phyloP scores from a whole-genome alignment of 257 asterid genomes.

The Solanum sparsipilum region DNA sequence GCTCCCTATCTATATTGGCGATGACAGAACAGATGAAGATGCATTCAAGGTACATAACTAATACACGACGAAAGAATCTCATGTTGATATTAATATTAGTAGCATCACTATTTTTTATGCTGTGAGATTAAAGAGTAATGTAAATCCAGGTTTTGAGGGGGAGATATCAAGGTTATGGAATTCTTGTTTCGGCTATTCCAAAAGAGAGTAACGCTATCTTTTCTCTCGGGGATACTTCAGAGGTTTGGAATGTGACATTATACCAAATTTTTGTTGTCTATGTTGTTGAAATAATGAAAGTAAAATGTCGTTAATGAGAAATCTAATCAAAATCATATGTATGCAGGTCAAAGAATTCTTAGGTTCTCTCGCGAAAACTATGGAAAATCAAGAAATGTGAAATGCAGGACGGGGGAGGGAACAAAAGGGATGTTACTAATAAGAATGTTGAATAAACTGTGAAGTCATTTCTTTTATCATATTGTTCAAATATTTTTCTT shows the following conservation, averaged over 20 bases:
- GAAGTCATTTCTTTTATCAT: not conserved
- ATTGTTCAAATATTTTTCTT: too few species aligned
- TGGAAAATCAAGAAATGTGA: conserved; percentile 9
- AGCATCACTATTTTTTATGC: not conserved
- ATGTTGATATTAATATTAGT: not conserved
- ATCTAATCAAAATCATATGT: not conserved
- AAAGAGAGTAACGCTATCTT: conserved; percentile 82
- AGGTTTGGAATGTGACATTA: conserved; percentile 31
- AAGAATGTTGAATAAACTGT: not conserved
- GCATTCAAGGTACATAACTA: conserved; percentile 61
- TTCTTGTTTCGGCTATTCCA: conserved; percentile 59
- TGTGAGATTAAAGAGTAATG: not conserved
- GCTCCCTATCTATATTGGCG: conserved; percentile 84
- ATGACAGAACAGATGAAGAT: conserved; percentile 88
- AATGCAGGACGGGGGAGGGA: not conserved
- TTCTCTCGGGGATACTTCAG: conserved; percentile 74
- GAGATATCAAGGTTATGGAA: conserved; percentile 58
- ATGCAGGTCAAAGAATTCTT: conserved; percentile 60
- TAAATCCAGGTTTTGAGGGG: conserved; percentile 43
- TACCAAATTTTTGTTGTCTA: not conserved
- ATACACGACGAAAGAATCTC: not conserved
- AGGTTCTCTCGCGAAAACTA: conserved; percentile 42
- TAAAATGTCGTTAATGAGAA: not conserved
- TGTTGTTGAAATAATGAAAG: not conserved
- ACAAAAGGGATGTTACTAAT: not conserved